phyloP scores from a whole-genome alignment of 78 protist species.

The Dictyostelium brefeldianum region DNA sequence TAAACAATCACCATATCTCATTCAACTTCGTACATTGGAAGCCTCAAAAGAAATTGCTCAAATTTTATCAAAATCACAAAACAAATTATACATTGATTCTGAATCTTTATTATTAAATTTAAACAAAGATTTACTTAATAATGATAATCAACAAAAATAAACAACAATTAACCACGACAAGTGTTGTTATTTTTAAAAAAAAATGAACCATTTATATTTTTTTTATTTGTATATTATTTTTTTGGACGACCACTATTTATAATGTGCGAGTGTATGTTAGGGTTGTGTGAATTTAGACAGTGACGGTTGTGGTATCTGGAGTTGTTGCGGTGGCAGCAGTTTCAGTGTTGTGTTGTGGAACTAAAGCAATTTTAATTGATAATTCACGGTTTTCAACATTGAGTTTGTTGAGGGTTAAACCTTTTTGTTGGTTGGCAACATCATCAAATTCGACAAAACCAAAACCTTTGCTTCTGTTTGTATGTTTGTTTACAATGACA shows the following conservation, averaged over 20 bases:
- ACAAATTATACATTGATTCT: constrained; percentile 88
- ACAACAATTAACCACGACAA: not conserved
- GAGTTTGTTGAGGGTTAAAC: constrained; percentile 56
- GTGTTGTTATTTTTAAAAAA: not conserved
- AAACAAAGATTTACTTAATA: not conserved
- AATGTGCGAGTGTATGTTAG: no score
- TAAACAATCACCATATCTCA: constrained; percentile 91
- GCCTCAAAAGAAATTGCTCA: constrained; percentile 92
- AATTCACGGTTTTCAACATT: constrained; percentile 70
- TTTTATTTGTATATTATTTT: not conserved
- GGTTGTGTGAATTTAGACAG: no score
- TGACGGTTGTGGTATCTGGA: constrained; percentile 2
- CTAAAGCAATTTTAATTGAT: constrained; percentile 66
- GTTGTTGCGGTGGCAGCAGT: constrained; percentile 35
- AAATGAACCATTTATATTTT: not conserved
- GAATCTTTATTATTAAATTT: constrained; percentile 77
- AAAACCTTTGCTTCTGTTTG: constrained; percentile 78
- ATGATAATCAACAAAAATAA: constrained; percentile 7
- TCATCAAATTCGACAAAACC: constrained; percentile 87
- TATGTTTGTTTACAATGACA: constrained; percentile 59
- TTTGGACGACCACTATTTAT: no score
- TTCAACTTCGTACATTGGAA: constrained; percentile 90
- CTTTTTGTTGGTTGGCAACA: constrained; percentile 63
- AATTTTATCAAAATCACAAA: constrained; percentile 80
- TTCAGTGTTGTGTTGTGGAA: constrained; percentile 9